Evolutionary conservation across 2,329 filamentous ascomycete species (phyloP), one percentile per base, ranked within the genome.

Genomic region (Aspergillus sergii): DNA sequence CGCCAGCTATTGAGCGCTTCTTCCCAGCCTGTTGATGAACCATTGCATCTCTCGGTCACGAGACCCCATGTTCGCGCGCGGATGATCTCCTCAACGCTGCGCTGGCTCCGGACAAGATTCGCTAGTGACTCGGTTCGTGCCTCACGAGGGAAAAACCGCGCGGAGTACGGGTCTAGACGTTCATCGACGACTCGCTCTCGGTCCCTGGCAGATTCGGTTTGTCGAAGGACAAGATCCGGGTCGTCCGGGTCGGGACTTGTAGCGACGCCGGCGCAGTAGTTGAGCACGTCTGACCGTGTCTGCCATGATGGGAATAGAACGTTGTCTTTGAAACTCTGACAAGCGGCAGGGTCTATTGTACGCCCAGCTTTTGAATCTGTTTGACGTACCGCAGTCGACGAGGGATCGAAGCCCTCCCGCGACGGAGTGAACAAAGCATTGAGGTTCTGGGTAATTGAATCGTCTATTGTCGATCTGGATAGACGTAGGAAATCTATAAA

Each of bases 221-320:
- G 85, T 60, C 91, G 83, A 21, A 91, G 72, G 0, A 91, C 81
- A 30, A 88, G 84, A 61, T 94, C 91, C 1, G 94, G 94, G 70
- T 97, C 94, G 64, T 94, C 86, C 0, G 93, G 93, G 72, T 98
- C 93, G 0, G 93, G 91, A 64, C 89, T 91, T 12, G 92, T 93
- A 3, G 94, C 94, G 0, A 99, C 93, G 41, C 90, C 85, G 2
- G 92, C 89, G 79, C 95, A 99, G 78, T 97, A 99, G 69, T 89
- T 91, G 60, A 98, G 82, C 1, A 97, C 90, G 73, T 96, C 90
- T 19, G 90, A 89, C 43, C 95, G 87, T 4, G 86, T 84, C 71
- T 94, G 89, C 95, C 95, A 99, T 30, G 91, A 91, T 0, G 93
- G 92, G 70, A 97, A 97, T 3, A 99, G 80, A 1, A 96, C 88